phyloP scores from a whole-genome alignment of 2,329 filamentous ascomycete species.

The Penicillium hordei region DNA sequence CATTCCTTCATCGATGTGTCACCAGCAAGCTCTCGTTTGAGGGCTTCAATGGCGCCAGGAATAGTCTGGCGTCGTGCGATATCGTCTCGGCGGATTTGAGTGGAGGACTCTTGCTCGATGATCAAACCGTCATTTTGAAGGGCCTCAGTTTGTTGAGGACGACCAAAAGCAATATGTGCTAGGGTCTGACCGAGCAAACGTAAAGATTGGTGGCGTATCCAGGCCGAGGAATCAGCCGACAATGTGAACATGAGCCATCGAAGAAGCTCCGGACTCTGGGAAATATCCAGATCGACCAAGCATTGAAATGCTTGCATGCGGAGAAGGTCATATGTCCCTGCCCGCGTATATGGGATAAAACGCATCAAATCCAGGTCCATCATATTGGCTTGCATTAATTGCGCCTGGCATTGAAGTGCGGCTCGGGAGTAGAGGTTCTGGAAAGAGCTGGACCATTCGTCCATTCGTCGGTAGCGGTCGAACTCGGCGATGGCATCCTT shows the following conservation, averaged over 20 bases:
- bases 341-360: slow-evolving; percentile 61
- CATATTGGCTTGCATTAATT: slow-evolving; percentile 55
- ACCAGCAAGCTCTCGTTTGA: slow-evolving; percentile 54
- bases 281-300: slow-evolving; percentile 56
- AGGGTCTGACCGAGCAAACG: slow-evolving; percentile 56
- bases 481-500: slow-evolving; percentile 60
- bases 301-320: slow-evolving; percentile 60
- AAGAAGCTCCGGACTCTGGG: slow-evolving; percentile 52
- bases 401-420: slow-evolving; percentile 59
- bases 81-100: slow-evolving; percentile 53
- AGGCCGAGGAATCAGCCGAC: slow-evolving; percentile 58
- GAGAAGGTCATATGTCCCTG: slow-evolving; percentile 60
- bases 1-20: slow-evolving; percentile 53
- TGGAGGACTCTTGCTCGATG: slow-evolving; percentile 57
- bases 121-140: slow-evolving; percentile 49
- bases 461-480: slow-evolving; percentile 62
- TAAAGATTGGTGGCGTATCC: slow-evolving; percentile 55
- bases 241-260: slow-evolving; percentile 59
- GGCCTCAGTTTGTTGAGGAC: slow-evolving; percentile 37
- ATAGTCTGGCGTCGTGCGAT: slow-evolving; percentile 57
- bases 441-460: slow-evolving; percentile 66
- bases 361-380: slow-evolving; percentile 55
- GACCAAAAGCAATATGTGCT: slow-evolving; percentile 60
- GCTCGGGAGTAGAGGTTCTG: slow-evolving; percentile 64
- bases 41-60: slow-evolving; percentile 57